Base-by-base conservation (phyloP, 225 moss, liverwort and hornwort genomes). In the Thuidium tamariscinum region DNA sequence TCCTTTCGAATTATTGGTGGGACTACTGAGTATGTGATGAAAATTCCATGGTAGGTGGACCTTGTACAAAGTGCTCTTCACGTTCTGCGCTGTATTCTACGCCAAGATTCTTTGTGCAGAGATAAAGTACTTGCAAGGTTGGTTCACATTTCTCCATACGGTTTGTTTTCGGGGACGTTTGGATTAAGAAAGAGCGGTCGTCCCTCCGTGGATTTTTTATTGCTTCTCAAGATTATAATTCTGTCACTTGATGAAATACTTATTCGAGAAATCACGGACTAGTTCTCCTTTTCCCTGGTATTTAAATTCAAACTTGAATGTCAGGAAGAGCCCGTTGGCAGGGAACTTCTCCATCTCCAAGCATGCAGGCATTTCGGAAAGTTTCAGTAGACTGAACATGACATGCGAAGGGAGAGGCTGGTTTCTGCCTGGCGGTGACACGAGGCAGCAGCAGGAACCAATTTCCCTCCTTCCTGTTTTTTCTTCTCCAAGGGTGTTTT, bases 101-200 rank as follows among this genome's bases (percentile, higher is more conserved):
- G 95, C 83, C 93, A 95, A 87, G 94, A 96, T 87, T 88, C 70
- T 79, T 87, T 86, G 27, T 96, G 95, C 88, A 91, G 97, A 88
- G 91, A 90, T 78, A 95, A 88, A 91, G 90, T 98, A 36, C 93
- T 96, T 81, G 78, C 89, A 88, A 95, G 97, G 97, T 96, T 91
- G 80, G 85, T 88, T 75, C 71, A 57, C 57, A 22, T 37, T 46
- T 85, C 27, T 79, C 67, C 59, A 26, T 60, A 10, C 10, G 11
- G 10, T 65, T 49, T 15, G 8, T 51, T 71, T 34, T 51, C 44
- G 25, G 52, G 55, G 44, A 54, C 37, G n/a, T 51, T 87, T 73
- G 70, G 83, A 41, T 86, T 26, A 67, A 57, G 69, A 70, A 34
- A 80, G 11, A 76, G 37, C 71, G 80, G 51, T 18, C 51, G 42